Conservation (phyloP, 2,329 filamentous ascomycete species). For the Trichoderma sp. region DNA sequence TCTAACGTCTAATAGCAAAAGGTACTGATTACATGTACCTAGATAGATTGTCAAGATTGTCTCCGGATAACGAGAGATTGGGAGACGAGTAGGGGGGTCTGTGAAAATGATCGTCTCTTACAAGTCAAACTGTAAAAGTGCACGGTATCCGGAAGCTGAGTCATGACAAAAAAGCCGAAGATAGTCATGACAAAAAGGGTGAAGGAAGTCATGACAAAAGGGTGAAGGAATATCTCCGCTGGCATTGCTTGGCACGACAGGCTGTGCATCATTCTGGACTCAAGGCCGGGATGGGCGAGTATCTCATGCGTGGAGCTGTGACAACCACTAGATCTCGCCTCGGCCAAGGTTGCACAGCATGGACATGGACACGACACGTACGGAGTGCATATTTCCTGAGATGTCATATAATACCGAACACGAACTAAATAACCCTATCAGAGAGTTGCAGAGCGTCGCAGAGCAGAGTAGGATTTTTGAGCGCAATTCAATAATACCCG, state of each 20-base stretch:
- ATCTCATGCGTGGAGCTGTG: not conserved
- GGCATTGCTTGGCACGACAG: not conserved
- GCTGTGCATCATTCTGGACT: not conserved
- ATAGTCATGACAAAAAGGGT: not conserved
- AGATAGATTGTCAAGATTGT: not conserved
- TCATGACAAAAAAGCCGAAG: not conserved
- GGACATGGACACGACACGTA: not conserved
- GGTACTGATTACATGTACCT: not conserved
- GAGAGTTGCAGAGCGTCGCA: not conserved
- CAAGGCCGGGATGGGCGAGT: not conserved
- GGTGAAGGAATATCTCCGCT: not conserved
- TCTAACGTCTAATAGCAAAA: not conserved
- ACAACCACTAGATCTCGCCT: not conserved
- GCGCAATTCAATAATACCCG: not conserved
- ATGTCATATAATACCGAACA: not conserved
- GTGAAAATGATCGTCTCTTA: not conserved
- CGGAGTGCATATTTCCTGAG: not conserved
- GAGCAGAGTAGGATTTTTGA: conserved; percentile 9
- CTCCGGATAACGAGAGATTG: not conserved
- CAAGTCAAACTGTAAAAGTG: not conserved
- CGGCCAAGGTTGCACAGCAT: not conserved
- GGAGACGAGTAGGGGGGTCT: not conserved
- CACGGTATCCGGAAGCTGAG: not conserved
- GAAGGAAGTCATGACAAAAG: not conserved
- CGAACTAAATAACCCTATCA: not conserved